phyloP scores from a whole-genome alignment of 495 filamentous ascomycete genomes.

The Aspergillus cavernicola region DNA sequence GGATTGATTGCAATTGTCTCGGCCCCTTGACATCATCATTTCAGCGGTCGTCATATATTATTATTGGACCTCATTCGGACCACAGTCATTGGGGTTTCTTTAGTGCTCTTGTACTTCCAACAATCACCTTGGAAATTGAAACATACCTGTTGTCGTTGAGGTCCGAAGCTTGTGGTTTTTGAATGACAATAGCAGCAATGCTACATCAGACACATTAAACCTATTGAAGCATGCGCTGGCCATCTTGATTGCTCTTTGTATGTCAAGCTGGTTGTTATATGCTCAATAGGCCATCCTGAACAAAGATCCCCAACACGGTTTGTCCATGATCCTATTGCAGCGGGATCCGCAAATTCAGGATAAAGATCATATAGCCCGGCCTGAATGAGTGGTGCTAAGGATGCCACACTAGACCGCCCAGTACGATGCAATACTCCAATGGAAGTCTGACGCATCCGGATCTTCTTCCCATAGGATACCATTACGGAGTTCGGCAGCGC shows the following conservation, averaged over 20 bases:
- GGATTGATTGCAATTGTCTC: not conserved
- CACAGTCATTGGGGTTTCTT: conserved; percentile 2
- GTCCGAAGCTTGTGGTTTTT: conserved; percentile 8
- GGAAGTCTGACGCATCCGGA: too few relatives aligned
- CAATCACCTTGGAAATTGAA: too few relatives aligned
- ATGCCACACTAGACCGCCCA: conserved; percentile 2
- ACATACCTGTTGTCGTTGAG: not conserved
- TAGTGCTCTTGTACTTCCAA: not conserved
- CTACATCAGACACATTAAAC: conserved; percentile 6
- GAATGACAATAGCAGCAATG: conserved; percentile 11
- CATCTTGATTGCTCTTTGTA: conserved; percentile 1
- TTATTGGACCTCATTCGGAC: conserved; percentile 3
- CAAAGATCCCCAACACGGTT: conserved; percentile 1
- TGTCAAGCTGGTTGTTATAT: conserved; percentile 2
- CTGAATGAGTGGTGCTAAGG: not conserved
- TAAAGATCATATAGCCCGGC: conserved; percentile 1
- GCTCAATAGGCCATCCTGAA: conserved; percentile 3
- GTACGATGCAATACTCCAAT: conserved; percentile 8
- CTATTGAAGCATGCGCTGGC: conserved; percentile 5
- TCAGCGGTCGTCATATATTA: not conserved
- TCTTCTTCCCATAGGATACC: too few relatives aligned
- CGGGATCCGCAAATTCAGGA: conserved; percentile 4
- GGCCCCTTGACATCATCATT: conserved; percentile 2
- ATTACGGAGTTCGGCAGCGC: too few relatives aligned
- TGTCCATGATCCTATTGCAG: not conserved